A percentile compares a stretch with the other conserved stretches of the same genome.
These are phyloP conservation scores for Chaetomium olivaceum DNA, from an alignment of 2,329 filamentous ascomycete species.

Conservation along the genomic window DNA sequence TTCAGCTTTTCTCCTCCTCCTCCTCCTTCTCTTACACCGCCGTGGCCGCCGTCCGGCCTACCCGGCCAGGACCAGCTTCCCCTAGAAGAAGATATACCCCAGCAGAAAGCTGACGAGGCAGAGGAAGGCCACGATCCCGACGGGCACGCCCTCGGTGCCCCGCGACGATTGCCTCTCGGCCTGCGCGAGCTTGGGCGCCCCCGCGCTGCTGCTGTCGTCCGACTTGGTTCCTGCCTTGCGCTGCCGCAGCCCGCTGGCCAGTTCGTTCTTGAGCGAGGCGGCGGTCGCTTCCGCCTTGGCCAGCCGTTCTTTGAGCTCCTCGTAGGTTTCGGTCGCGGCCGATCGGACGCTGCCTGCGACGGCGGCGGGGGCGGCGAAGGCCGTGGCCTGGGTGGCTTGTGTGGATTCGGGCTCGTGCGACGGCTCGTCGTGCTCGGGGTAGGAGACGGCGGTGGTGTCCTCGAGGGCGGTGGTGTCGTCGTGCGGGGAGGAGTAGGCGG, in stretches of 20 bases:
- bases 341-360: constrained; percentile 29
- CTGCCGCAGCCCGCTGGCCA: constrained; percentile 67
- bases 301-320: constrained; percentile 37
- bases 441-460: constrained; percentile 26
- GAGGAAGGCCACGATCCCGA: constrained; percentile 79
- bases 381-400: constrained; percentile 16
- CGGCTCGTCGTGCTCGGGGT: constrained; percentile 27
- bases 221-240: constrained; percentile 56
- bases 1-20: not conserved
- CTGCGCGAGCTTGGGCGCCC: constrained; percentile 55
- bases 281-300: constrained; percentile 73
- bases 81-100: constrained; percentile 92
- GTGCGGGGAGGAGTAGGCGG: constrained; percentile 39
- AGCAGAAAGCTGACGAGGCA: constrained; percentile 90
- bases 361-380: constrained; percentile 19
- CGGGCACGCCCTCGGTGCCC: constrained; percentile 75
- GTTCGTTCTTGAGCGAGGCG: constrained; percentile 65
- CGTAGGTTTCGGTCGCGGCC: constrained; percentile 31
- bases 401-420: constrained; percentile 22
- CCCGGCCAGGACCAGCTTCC: not conserved
- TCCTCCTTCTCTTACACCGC: not conserved
- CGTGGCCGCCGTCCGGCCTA: not conserved
- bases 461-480: constrained; percentile 28
- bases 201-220: constrained; percentile 50
- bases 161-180: constrained; percentile 46